These are phyloP conservation scores for Lyophyllum atratum DNA, from an alignment of 768 basidiomycete species.

Conservation along the genomic window DNA sequence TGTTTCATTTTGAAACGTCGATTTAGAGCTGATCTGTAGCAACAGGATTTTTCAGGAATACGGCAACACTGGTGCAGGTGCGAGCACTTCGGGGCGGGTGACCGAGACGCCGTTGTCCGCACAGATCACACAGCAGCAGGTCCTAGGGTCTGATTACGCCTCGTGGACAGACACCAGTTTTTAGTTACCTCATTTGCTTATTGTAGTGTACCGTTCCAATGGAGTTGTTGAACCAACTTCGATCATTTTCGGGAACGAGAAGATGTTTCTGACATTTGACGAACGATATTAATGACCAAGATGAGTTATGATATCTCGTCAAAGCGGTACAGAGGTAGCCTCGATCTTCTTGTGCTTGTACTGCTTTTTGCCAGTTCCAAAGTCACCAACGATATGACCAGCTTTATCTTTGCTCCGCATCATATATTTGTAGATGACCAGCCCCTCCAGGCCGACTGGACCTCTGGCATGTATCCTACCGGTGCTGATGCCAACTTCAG, in stretches of 20 bases:
- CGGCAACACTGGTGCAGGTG: constrained; percentile 27
- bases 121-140: constrained; percentile 21
- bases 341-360: constrained; percentile 67
- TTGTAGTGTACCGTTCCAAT: too few relatives aligned
- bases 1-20: neutral
- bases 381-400: constrained; percentile 89
- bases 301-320: neutral
- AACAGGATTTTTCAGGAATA: constrained; percentile 25
- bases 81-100: constrained; percentile 22
- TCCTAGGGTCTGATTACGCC: constrained; percentile 22
- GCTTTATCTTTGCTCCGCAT: constrained; percentile 69
- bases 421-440: constrained; percentile 97
- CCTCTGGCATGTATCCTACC: constrained; percentile 96
- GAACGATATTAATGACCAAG: neutral
- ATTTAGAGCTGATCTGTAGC: neutral
- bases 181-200: neutral
- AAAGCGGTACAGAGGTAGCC: constrained; percentile 50
- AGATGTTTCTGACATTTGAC: too few relatives aligned
- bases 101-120: constrained; percentile 21
- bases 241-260: too few relatives aligned
- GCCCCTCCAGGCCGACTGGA: constrained; percentile 91
- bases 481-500: constrained; percentile 97
- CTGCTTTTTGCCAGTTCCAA: constrained; percentile 72
- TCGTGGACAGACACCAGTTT: constrained; percentile 24
- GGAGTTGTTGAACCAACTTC: too few relatives aligned